phyloP scores from a whole-genome alignment of 75 land plant genomes.

The Selaginella moellendorffii region DNA sequence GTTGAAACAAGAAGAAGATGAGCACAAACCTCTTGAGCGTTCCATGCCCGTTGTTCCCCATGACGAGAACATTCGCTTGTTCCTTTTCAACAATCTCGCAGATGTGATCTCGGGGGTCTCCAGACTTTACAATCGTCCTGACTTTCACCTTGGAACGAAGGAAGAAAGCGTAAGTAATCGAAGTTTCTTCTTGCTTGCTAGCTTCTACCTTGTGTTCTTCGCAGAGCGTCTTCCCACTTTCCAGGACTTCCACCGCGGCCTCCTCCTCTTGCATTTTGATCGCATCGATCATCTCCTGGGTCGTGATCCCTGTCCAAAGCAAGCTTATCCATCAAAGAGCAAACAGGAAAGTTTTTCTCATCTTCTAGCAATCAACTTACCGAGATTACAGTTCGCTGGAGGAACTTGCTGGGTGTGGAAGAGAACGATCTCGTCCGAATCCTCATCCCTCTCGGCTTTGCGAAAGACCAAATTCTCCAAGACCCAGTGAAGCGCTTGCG shows the following conservation, averaged over 20 bases:
- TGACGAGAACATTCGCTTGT: constrained; percentile 39
- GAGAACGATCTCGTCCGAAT: constrained; percentile 31
- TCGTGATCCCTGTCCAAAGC: background rate
- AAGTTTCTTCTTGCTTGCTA: background rate
- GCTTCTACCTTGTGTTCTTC: background rate
- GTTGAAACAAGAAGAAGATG: background rate
- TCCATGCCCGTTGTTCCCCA: constrained; percentile 72
- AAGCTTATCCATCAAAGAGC: background rate
- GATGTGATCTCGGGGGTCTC: constrained; percentile 49
- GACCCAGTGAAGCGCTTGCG: constrained; percentile 41
- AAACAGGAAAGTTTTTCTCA: background rate
- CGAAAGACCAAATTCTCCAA: constrained; percentile 26
- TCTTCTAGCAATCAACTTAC: constrained; percentile 19
- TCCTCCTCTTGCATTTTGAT: background rate
- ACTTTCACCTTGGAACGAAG: background rate
- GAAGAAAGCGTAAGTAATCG: background rate
- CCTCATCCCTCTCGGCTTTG: background rate
- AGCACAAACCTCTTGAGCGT: constrained; percentile 40
- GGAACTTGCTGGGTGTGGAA: constrained; percentile 39
- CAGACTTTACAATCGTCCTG: constrained; percentile 25
- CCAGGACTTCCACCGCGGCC: background rate
- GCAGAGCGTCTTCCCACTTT: background rate
- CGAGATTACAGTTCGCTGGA: constrained; percentile 24
- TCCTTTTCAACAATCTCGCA: constrained; percentile 44
- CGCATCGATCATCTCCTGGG: background rate